Evolutionary conservation across 2,329 filamentous ascomycete species (phyloP).

Genomic region (Aureobasidium subglaciale): DNA sequence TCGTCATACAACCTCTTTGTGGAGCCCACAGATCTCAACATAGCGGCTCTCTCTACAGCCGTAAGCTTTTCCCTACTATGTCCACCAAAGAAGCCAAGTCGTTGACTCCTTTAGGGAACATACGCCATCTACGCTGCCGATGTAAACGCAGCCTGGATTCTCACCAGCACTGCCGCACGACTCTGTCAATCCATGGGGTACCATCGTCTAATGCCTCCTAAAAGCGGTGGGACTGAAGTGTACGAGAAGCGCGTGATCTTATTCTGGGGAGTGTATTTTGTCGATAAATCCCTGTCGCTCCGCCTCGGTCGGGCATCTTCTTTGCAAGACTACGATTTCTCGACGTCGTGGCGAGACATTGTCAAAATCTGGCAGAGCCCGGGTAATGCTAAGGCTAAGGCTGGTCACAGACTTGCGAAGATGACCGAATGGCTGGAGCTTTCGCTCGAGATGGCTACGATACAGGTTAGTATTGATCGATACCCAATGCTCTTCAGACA

Average conservation of each 20-base stretch:
- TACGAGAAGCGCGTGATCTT: constrained; percentile 33
- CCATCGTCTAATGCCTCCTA: constrained; percentile 18
- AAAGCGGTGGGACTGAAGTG: constrained; percentile 11
- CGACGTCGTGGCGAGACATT: background rate
- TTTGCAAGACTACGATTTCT: constrained; percentile 15
- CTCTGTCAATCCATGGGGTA: constrained; percentile 51
- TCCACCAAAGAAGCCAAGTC: no score
- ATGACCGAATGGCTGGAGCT: background rate
- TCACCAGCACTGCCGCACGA: constrained; percentile 52
- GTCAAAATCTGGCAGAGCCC: background rate
- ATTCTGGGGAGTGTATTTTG: constrained; percentile 58
- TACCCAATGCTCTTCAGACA: background rate
- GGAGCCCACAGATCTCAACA: background rate
- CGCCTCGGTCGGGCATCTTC: constrained; percentile 50
- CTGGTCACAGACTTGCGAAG: background rate
- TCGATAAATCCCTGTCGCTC: constrained; percentile 55
- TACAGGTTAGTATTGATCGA: background rate
- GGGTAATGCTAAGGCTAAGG: no score
- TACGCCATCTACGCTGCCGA: constrained; percentile 44
- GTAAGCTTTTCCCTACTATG: no score
- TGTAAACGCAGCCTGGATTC: constrained; percentile 57
- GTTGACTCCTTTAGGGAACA: background rate
- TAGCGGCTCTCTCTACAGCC: constrained; percentile 1
- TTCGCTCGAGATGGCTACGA: background rate
- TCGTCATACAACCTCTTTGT: background rate